phyloP scores from a whole-genome alignment of 108 stramenopile species.

The Pinguiococcus pyrenoidosus region DNA sequence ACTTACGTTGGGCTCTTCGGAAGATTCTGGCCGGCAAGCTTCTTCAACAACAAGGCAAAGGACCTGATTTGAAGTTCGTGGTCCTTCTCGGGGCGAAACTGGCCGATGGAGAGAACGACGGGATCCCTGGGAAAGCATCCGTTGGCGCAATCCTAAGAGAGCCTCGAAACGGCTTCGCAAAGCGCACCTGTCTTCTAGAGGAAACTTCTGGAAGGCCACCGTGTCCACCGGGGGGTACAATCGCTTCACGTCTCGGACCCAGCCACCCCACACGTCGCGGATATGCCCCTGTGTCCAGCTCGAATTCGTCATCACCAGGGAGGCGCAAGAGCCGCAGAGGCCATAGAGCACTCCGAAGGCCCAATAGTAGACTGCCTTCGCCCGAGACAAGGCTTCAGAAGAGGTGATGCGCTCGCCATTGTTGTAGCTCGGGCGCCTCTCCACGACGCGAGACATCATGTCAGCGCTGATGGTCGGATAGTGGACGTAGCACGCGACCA shows the following conservation, averaged over 20 bases:
- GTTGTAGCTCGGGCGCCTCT: conserved; percentile 66
- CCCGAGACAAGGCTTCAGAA: conserved; percentile 36
- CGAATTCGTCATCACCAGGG: conserved; percentile 84
- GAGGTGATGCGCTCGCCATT: conserved; percentile 42
- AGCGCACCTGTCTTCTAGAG: no score
- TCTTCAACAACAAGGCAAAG: conserved; percentile 15
- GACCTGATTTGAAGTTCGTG: conserved; percentile 65
- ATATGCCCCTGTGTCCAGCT: conserved; percentile 79
- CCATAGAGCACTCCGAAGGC: conserved; percentile 68
- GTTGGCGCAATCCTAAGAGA: no score
- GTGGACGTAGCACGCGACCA: conserved; percentile 79
- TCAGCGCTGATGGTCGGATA: conserved; percentile 96
- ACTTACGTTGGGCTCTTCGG: no score
- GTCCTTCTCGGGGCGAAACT: conserved; percentile 98
- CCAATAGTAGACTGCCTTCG: conserved; percentile 70
- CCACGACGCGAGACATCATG: conserved; percentile 75
- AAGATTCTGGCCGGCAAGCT: no score
- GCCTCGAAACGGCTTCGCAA: no score
- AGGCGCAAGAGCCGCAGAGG: conserved; percentile 52
- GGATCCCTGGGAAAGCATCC: no score
- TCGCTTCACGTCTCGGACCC: conserved; percentile 32
- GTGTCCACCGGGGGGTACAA: conserved; percentile 83
- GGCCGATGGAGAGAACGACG: conserved; percentile 74
- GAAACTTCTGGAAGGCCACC: conserved; percentile 21
- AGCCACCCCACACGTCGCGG: conserved; percentile 24